Base-by-base conservation (phyloP, 148 eudicot species). In the Rheum nobile region DNA sequence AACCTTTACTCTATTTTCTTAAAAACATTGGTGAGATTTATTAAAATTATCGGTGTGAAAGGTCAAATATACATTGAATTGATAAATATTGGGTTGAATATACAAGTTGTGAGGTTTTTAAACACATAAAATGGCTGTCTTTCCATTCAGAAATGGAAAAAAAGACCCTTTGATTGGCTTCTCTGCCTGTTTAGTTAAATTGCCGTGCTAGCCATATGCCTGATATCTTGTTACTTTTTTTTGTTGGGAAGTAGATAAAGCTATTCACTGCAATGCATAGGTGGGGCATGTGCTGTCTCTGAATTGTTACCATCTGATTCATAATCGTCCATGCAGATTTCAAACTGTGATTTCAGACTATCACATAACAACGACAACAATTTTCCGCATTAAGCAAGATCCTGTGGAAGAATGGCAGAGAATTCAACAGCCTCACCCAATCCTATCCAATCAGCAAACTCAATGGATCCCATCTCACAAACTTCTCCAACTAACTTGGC, bases 361-460 rank as follows among this genome's bases (percentile, higher is more conserved):
- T 24, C 11, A 32, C 32, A 65, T 17, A 28, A 65, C 22, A 5
- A 32, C 70, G 16, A 37, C 8, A 29, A 14, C 32, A 14, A 34
- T 31, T 29, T 65, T 38, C 39, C 22, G 5, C 70, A 5, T 28
- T 6, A 17, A 48, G 63, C 16, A 28, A 59, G 32, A 59, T 59
- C 5, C 1, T 59, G 5, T 14, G n/a, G 67, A 75, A 77, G 43
- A 8, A 84, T 88, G 92, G 84, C 86, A 29, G 92, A 86, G 9
- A 81, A 67, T 46, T 71, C 85, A 16, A 74, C 83, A 21, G 76
- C 85, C 1, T 79, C 88, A 10, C 83, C 89, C 1, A 83, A 80
- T 55, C 85, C 85, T 44, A 75, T 84, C 7, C 84, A 85, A 84
- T 82, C 89, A 21, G 38, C 78, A 12, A 83, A 81, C 75, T 4